Evolutionary conservation across 371 early-diverging fungal genomes (phyloP).

Genomic region (Mucor velutinosus): DNA sequence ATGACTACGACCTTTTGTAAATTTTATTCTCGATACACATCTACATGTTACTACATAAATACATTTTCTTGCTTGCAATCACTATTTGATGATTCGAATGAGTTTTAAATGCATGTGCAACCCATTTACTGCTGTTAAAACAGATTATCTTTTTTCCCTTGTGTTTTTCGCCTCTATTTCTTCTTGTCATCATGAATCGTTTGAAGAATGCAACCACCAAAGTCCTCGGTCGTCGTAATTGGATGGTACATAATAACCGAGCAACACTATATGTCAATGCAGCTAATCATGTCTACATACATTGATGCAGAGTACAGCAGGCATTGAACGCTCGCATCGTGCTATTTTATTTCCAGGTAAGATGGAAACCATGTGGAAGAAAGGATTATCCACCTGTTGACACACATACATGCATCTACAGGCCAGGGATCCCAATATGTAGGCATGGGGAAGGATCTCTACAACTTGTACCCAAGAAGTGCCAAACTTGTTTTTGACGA

Average conservation of each 20-base stretch:
- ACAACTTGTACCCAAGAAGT: slow-evolving; percentile 64
- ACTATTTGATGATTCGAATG: neutral
- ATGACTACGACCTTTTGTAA: slow-evolving; percentile 72
- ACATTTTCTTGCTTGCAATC: neutral
- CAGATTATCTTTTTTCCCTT: neutral
- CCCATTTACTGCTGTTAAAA: neutral
- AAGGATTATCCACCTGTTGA: neutral
- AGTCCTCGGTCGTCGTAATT: slow-evolving; percentile 20
- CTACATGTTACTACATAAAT: neutral
- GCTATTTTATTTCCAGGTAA: slow-evolving; percentile 60
- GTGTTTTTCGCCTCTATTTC: neutral
- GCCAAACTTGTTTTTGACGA: slow-evolving; percentile 88
- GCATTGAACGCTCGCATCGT: slow-evolving; percentile 55
- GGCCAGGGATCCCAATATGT: slow-evolving; percentile 89
- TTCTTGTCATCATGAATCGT: slow-evolving; percentile 3
- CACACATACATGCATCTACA: slow-evolving; percentile 9
- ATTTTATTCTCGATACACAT: slow-evolving; percentile 8
- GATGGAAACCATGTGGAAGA: neutral
- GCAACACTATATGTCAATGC: neutral
- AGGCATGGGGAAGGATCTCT: slow-evolving; percentile 95
- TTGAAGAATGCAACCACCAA: neutral
- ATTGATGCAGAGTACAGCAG: slow-evolving; percentile 45
- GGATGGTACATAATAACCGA: slow-evolving; percentile 24
- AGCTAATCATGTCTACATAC: neutral
- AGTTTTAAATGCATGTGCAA: neutral